Evolutionary conservation across 164 flowering plant species (phyloP), one percentile per base, ranked within the genome.

Genomic region (Stephania cephalantha): DNA sequence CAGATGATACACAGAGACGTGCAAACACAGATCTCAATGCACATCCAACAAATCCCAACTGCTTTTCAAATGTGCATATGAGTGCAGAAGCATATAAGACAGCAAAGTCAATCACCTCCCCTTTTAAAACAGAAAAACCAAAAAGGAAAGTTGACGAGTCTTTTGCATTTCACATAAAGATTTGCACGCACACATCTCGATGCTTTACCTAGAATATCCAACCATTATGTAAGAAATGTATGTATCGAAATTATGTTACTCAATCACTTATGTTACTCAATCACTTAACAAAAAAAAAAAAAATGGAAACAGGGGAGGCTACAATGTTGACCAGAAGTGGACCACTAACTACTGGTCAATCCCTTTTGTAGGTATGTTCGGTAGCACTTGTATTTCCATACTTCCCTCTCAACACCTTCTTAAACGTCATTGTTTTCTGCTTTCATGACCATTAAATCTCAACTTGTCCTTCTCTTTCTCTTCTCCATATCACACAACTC

Each of bases 291-390:
- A 25, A 25, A 25, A 25, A 25, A 25, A 35, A 35, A 35, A 35
- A 35, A 0, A 35, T 35, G 42, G 42, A 35, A 61, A 18, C 20
- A n/a, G 18, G 2, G 25, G 29, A 1, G 20, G 29, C 66, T 61
- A 25, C 66, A 61, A 2, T 61, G 66, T n/a, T 61, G 66, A 61
- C 66, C 25, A 61, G 5, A 25, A 61, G 66, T 61, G 66, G 66
- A 61, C 66, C 66, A 61, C 66, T 81, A 87, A 84, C 89, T 82
- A 79, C 86, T 81, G 78, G 89, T 87, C 89, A 85, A 87, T 79
- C n/a, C 42, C 5, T 44, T 73, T 72, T 35, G 50, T 63, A 78
- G 74, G 80, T 81, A 69, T 76, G 86, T 83, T 85, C 69, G 88
- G 85, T 84, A 79, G 82, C 83, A 87, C 80, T 87, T 78, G 84